A percentile compares a stretch with the other conserved stretches of the same genome.
phyloP scores from a whole-genome alignment of 2,329 filamentous ascomycete species.

The Nemania diffusa region DNA sequence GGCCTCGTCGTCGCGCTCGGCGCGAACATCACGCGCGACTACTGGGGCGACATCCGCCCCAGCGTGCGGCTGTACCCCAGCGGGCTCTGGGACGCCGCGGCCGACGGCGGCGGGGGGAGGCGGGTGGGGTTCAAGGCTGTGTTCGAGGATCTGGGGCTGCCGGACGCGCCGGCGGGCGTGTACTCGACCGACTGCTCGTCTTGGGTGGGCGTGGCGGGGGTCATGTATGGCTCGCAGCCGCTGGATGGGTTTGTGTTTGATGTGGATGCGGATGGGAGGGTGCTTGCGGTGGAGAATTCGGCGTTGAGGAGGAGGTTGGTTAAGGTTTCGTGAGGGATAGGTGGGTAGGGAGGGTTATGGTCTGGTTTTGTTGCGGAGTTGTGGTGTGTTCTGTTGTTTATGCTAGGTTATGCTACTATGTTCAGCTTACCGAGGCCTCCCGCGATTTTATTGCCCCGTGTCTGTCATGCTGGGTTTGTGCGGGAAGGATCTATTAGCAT shows the following conservation, averaged over 20 bases:
- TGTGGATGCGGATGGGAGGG: constrained; percentile 40
- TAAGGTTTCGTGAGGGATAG: constrained; percentile 37
- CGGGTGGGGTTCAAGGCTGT: constrained; percentile 50
- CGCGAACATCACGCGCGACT: constrained; percentile 36
- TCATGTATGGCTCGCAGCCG: constrained; percentile 45
- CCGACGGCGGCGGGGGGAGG: constrained; percentile 42
- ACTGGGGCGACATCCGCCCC: constrained; percentile 41
- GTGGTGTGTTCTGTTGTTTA: not conserved
- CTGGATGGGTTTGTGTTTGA: constrained; percentile 48
- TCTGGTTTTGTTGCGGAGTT: not conserved
- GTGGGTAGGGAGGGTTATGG: too few relatives aligned
- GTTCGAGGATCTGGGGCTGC: constrained; percentile 47
- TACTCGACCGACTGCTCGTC: constrained; percentile 45
- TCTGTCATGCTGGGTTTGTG: too few relatives aligned
- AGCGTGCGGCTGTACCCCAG: constrained; percentile 49
- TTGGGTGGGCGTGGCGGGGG: constrained; percentile 42
- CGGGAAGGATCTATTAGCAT: too few relatives aligned
- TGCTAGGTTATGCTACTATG: too few relatives aligned
- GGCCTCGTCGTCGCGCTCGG: constrained; percentile 41
- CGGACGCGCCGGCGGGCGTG: constrained; percentile 33
- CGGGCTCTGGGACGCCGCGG: constrained; percentile 43
- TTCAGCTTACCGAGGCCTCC: too few relatives aligned
- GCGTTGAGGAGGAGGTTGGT: constrained; percentile 42
- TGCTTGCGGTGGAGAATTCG: constrained; percentile 44
- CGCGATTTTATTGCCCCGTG: too few relatives aligned